Conservation (phyloP, 495 filamentous ascomycete genomes). For the Elaphomyces granulatus region DNA sequence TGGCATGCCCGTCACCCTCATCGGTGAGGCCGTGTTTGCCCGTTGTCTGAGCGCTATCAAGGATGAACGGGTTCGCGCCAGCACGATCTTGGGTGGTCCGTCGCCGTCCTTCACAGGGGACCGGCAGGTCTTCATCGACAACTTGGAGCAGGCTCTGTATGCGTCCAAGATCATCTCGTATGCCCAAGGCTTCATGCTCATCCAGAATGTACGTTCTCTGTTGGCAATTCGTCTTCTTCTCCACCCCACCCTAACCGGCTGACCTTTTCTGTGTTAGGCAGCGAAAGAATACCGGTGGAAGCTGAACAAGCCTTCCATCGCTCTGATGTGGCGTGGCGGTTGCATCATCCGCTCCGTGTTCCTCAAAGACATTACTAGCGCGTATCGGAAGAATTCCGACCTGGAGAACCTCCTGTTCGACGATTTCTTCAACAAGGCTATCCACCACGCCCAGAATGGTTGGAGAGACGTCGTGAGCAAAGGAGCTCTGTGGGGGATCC, state of each 20-base stretch:
- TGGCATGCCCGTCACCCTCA: conserved; percentile 96
- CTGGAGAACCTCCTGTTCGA: conserved; percentile 97
- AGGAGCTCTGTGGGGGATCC: conserved; percentile 84
- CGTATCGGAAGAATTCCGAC: conserved; percentile 87
- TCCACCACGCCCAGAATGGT: conserved; percentile 87
- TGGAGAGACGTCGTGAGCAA: conserved; percentile 93
- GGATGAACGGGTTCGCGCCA: conserved; percentile 76
- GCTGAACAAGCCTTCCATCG: conserved; percentile 99
- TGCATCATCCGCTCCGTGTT: conserved; percentile 99
- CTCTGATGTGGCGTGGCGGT: conserved; percentile 98
- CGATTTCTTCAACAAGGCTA: conserved; percentile 98
- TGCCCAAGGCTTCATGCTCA: conserved; percentile 99
- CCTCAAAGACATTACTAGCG: conserved; percentile 96
- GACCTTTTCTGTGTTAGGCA: conserved; percentile 37
- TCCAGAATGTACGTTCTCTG: conserved; percentile 68
- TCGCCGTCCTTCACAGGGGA: conserved; percentile 70
- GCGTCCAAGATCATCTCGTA: conserved; percentile 99
- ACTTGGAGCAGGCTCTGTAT: conserved; percentile 97
- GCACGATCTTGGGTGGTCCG: conserved; percentile 62
- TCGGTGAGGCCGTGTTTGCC: conserved; percentile 91
- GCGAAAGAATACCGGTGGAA: conserved; percentile 95
- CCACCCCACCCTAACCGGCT: not conserved
- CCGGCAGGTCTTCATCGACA: conserved; percentile 82
- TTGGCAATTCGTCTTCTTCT: not conserved
- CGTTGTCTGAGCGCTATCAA: conserved; percentile 91